Evolutionary conservation across 2,329 filamentous ascomycete genomes (phyloP), one percentile per base, ranked within the genome.

Genomic region (Orbilia quercus): DNA sequence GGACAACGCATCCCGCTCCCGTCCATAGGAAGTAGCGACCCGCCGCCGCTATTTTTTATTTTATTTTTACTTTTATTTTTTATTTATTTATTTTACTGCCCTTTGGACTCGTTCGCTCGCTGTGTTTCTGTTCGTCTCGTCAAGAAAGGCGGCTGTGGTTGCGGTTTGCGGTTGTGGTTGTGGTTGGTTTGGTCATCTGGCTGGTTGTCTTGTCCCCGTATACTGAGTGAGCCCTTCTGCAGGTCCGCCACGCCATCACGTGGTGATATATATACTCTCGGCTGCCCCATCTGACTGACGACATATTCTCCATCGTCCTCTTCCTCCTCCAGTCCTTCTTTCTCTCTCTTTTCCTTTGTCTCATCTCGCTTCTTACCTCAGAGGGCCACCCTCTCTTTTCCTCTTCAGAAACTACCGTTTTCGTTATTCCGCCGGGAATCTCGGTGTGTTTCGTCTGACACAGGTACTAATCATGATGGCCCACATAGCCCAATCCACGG

Each of bases 221-320:
- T 73, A 75, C 67, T 72, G 73, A 75, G 64, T 72, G 73, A 75
- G 64, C 66, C 57, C 75, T 64, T 74, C 75, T 72, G 62, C 64
- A 74, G 57, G 69, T 74, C 75, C 69, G 75, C 76, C 75, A 75
- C 75, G 76, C 70, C 74, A 77, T 77, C 76, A 77, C 76, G 76
- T 77, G 76, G 75, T 75, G 74, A 75, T 75, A 75, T 77, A 75
- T 28, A 38, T 9, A 47, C 59, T 67, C 63, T 69, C 69, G 67
- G 71, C 74, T 76, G 75, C 75, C 73, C 62, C 71, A 64, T 71
- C 71, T 74, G 57, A 63, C 71, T 74, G 57, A 63, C 71, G 67
- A 64, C 65, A 62, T 63, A 72, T n/a, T n/a, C n/a, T n/a, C n/a
- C n/a, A n/a, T n/a, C n/a, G n/a, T 55, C 60, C 22, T 53, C 70